Conservation (phyloP, 768 basidiomycete species). For the Suillus plorans region DNA sequence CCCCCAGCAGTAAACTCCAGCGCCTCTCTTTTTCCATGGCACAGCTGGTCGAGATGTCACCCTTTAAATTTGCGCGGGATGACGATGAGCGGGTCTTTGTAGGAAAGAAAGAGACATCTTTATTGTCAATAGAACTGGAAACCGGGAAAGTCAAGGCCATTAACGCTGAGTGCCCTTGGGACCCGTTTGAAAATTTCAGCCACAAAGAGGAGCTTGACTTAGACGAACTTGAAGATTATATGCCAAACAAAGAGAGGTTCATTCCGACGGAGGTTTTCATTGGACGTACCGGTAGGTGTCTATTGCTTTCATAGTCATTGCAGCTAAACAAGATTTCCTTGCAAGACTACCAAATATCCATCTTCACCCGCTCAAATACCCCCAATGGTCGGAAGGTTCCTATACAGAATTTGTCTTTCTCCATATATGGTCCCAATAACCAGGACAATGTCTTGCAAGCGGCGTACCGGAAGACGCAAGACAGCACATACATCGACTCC, state of each 20-base stretch:
- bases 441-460: constrained; percentile 74
- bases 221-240: constrained; percentile 59
- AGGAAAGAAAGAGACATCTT: constrained; percentile 86
- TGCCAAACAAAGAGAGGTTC: constrained; percentile 30
- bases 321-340: neutral
- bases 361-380: constrained; percentile 57
- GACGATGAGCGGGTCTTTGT: constrained; percentile 77
- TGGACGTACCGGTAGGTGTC: constrained; percentile 59
- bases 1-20: constrained; percentile 68
- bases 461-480: constrained; percentile 72
- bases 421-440: constrained; percentile 91
- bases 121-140: constrained; percentile 71
- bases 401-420: constrained; percentile 85
- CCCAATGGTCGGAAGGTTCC: constrained; percentile 38
- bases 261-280: constrained; percentile 53
- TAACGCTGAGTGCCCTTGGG: constrained; percentile 78
- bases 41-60: constrained; percentile 87
- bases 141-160: constrained; percentile 79
- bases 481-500: constrained; percentile 79
- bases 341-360: constrained; percentile 87
- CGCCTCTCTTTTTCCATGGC: constrained; percentile 91
- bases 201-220: constrained; percentile 46
- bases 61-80: constrained; percentile 64
- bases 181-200: constrained; percentile 57
- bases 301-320: neutral